Conservation (phyloP, 106 monocot species). For the Dioscorea dumetorum region DNA sequence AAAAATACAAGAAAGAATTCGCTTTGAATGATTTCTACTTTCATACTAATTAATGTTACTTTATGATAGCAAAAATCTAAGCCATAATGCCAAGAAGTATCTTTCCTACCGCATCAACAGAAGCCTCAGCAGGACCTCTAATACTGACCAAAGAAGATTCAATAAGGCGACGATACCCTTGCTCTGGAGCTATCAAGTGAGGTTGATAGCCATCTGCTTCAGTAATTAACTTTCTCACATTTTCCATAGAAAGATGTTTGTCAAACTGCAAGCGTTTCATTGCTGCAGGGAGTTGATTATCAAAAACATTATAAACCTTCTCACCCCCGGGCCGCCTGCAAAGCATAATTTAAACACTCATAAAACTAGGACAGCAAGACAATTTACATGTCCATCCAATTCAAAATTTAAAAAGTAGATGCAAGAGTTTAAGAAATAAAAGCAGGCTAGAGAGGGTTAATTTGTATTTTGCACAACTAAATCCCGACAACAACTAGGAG, state of each 20-base stretch:
- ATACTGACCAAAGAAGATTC: constrained; percentile 82
- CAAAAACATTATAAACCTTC: constrained; percentile 92
- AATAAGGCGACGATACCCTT: constrained; percentile 95
- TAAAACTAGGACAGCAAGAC: not conserved
- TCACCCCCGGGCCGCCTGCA: constrained; percentile 94
- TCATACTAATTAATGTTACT: too few relatives aligned
- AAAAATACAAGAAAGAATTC: too few relatives aligned
- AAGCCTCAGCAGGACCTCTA: constrained; percentile 96
- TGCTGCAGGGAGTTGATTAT: constrained; percentile 96
- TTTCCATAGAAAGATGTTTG: constrained; percentile 97
- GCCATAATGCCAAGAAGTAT: not conserved
- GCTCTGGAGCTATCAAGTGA: constrained; percentile 98
- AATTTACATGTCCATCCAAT: too few relatives aligned
- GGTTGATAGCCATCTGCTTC: constrained; percentile 99
- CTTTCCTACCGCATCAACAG: constrained; percentile 88
- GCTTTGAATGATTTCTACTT: too few relatives aligned
- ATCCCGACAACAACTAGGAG: too few relatives aligned
- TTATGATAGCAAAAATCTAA: too few relatives aligned
- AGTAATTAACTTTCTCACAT: constrained; percentile 92
- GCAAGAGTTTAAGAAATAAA: too few relatives aligned
- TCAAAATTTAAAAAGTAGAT: too few relatives aligned
- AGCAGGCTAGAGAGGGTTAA: too few relatives aligned
- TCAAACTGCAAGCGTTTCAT: constrained; percentile 96
- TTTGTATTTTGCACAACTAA: too few relatives aligned
- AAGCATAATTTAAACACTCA: constrained; percentile 2